These are phyloP conservation scores for Leishmania braziliensis DNA, from an alignment of 208 protist species.

Conservation along the genomic window DNA sequence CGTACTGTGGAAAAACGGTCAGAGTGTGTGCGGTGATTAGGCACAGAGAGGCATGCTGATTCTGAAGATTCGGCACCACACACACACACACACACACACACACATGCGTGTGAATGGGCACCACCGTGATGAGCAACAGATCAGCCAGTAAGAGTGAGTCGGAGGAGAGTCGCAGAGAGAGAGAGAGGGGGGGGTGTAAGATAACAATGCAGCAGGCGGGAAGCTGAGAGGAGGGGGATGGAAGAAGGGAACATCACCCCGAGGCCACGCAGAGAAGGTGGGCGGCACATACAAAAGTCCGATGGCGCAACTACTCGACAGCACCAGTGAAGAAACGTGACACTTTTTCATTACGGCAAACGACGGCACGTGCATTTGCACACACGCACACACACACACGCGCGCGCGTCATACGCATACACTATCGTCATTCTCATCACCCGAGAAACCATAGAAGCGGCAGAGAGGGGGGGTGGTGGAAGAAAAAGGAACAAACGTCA, in stretches of 20 bases:
- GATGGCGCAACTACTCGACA: not conserved
- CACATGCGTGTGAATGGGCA: not conserved
- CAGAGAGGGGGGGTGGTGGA: not conserved
- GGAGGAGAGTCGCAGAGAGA: not conserved
- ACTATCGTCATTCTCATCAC: no score
- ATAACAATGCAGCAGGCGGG: not conserved
- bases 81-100: conserved; percentile 5
- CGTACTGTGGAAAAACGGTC: not conserved
- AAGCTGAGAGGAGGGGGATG: not conserved
- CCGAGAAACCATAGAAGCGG: not conserved
- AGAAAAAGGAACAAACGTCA: not conserved
- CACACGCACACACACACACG: not conserved
- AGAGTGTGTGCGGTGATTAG: not conserved
- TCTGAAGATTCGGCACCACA: not conserved
- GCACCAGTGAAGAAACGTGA: not conserved
- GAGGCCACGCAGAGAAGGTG: not conserved
- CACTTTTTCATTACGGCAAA: not conserved
- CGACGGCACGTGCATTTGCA: not conserved
- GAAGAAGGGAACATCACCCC: not conserved
- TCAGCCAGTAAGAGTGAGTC: not conserved
- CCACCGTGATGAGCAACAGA: not conserved
- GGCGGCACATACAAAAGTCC: not conserved
- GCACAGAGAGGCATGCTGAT: not conserved
- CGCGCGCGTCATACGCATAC: not conserved
- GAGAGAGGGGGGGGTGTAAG: not conserved